Percentiles rank a stretch among this genome's conserved stretches.
These are phyloP conservation scores for Asterophora parasitica DNA, from an alignment of 768 basidiomycete genomes.

Conservation along the genomic window DNA sequence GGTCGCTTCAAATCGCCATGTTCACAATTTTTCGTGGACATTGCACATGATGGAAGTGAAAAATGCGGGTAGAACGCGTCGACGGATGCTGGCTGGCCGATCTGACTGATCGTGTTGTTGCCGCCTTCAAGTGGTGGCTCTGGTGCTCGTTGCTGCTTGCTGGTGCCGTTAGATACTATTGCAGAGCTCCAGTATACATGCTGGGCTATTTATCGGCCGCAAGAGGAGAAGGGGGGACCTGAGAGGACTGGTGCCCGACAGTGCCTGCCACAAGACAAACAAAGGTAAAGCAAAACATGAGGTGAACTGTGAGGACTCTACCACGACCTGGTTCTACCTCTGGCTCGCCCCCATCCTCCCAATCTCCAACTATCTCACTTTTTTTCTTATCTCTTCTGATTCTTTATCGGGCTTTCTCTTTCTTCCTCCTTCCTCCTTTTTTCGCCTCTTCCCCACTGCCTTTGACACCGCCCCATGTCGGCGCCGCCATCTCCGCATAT, in stretches of 20 bases:
- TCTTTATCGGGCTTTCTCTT: slow-evolving; percentile 19
- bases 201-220: no score
- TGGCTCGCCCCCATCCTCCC: slow-evolving; percentile 12
- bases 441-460: slow-evolving; percentile 13
- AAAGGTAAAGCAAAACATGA: slow-evolving; percentile 35
- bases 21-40: no score
- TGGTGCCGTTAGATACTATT: no score
- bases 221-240: neutral
- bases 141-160: no score
- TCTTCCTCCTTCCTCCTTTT: slow-evolving; percentile 22
- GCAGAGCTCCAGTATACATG: no score
- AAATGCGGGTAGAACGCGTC: no score
- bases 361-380: slow-evolving; percentile 11
- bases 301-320: slow-evolving; percentile 23
- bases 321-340: slow-evolving; percentile 15
- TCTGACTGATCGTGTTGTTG: no score
- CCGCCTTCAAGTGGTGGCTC: no score
- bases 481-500: slow-evolving; percentile 36
- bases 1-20: no score
- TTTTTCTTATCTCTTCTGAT: slow-evolving; percentile 12
- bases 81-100: no score
- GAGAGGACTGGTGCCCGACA: neutral
- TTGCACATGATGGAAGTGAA: no score
- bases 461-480: slow-evolving; percentile 32
- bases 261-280: slow-evolving; percentile 26